Percentiles rank a stretch among this genome's conserved stretches.
phyloP scores from a whole-genome alignment of 257 asterid genomes.

The Anisodus tanguticus region DNA sequence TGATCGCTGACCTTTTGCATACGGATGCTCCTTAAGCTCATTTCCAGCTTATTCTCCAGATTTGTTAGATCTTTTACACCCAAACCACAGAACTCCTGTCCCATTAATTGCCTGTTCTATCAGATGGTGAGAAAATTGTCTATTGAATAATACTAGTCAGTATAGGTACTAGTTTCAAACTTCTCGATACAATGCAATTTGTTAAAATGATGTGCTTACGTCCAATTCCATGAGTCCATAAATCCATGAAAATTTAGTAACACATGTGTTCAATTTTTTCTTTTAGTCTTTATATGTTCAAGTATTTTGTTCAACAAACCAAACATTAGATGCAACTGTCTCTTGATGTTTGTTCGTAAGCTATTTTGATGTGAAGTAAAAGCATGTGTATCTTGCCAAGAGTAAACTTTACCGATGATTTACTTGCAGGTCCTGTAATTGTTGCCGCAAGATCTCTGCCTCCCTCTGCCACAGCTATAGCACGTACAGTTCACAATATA shows the following conservation, averaged over 20 bases:
- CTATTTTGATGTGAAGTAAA: background rate
- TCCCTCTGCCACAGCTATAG: conserved; percentile 86
- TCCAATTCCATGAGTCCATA: conserved; percentile 2
- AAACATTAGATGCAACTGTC: background rate
- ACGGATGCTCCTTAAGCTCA: conserved; percentile 63
- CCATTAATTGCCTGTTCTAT: conserved; percentile 68
- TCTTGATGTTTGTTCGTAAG: background rate
- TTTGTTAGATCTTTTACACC: conserved; percentile 62
- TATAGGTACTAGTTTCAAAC: background rate
- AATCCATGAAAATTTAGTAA: background rate
- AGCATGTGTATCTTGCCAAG: background rate
- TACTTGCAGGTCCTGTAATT: conserved; percentile 70
- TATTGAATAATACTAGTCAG: background rate
- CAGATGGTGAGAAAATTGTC: background rate
- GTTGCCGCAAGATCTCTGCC: conserved; percentile 71
- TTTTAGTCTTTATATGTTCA: background rate
- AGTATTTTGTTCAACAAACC: background rate
- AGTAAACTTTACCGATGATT: conserved; percentile 59
- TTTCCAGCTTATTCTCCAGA: conserved; percentile 72
- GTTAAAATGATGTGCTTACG: background rate
- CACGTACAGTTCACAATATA: conserved; percentile 31
- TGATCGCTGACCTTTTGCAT: conserved; percentile 51
- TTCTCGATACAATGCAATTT: background rate
- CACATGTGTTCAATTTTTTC: background rate
- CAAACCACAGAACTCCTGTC: conserved; percentile 76